Conservation (phyloP, 2,329 filamentous ascomycete species). For the Ophiostoma pallidulum region DNA sequence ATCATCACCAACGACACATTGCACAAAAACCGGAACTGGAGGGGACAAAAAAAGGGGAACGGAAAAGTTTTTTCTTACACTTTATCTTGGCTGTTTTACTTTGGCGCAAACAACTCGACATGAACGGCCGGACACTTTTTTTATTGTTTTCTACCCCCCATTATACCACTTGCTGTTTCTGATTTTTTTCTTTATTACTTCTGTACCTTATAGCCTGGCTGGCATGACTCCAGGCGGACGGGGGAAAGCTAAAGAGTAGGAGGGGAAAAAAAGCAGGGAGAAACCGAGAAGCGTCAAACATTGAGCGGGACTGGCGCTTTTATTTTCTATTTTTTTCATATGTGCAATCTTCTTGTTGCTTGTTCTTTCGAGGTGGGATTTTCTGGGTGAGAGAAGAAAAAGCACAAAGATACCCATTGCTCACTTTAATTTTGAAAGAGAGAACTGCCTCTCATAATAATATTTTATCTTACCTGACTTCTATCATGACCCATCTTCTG, state of each 20-base stretch:
- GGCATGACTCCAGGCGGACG: conserved; percentile 15
- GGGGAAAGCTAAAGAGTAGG: no score
- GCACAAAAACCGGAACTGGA: background rate
- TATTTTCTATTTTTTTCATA: background rate
- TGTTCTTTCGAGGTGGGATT: background rate
- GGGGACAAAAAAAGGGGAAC: conserved; percentile 5
- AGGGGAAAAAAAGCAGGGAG: background rate
- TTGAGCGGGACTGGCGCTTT: conserved; percentile 6
- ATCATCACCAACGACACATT: background rate
- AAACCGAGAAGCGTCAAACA: conserved; percentile 1
- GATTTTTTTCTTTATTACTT: background rate
- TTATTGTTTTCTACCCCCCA: background rate
- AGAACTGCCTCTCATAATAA: background rate
- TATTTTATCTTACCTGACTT: no score
- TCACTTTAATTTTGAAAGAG: background rate
- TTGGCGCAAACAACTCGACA: background rate
- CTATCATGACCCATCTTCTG: background rate
- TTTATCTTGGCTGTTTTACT: background rate
- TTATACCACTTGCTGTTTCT: background rate
- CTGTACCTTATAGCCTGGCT: conserved; percentile 8
- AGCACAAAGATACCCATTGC: conserved; percentile 5
- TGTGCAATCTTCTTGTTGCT: no score
- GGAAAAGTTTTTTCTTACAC: conserved; percentile 3
- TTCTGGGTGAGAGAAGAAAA: background rate
- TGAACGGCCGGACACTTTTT: background rate